Evolutionary conservation across 177 flowering plant species (phyloP).

Genomic region (Vitis hybrid): DNA sequence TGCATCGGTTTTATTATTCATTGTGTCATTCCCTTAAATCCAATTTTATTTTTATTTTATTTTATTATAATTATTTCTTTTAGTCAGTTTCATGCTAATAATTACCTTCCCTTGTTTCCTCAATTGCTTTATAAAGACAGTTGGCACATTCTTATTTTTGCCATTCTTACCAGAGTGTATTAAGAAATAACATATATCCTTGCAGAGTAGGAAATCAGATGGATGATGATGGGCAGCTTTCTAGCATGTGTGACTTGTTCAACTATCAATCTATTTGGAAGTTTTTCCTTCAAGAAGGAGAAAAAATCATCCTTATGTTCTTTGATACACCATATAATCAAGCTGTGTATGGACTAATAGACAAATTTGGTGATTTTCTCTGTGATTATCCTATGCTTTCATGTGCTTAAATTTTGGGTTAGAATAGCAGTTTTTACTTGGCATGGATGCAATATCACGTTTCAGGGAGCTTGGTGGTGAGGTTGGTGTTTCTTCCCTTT

Average conservation of each 20-base stretch:
- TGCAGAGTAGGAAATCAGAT: slow-evolving; percentile 37
- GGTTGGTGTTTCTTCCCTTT: slow-evolving; percentile 89
- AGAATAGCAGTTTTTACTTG: neutral
- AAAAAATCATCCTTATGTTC: slow-evolving; percentile 88
- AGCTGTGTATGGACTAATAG: slow-evolving; percentile 96
- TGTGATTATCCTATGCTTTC: neutral
- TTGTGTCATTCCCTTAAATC: too few species aligned
- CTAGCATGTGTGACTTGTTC: slow-evolving; percentile 52
- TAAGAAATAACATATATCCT: neutral
- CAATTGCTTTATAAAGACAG: neutral
- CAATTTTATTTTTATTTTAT: too few species aligned
- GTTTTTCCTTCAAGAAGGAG: slow-evolving; percentile 94
- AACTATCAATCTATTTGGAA: slow-evolving; percentile 60
- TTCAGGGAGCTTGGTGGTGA: slow-evolving; percentile 94
- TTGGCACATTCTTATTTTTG: neutral
- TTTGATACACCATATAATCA: slow-evolving; percentile 91
- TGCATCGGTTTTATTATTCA: too few species aligned
- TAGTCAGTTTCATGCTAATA: too few species aligned
- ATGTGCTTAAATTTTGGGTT: slow-evolving; percentile 1
- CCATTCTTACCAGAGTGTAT: neutral
- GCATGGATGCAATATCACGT: neutral
- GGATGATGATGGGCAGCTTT: slow-evolving; percentile 54
- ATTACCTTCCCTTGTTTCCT: neutral
- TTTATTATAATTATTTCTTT: too few species aligned
- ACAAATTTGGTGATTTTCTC: slow-evolving; percentile 69